phyloP scores from a whole-genome alignment of 176 grass and related monocot species.

The Aechmea fasciata region DNA sequence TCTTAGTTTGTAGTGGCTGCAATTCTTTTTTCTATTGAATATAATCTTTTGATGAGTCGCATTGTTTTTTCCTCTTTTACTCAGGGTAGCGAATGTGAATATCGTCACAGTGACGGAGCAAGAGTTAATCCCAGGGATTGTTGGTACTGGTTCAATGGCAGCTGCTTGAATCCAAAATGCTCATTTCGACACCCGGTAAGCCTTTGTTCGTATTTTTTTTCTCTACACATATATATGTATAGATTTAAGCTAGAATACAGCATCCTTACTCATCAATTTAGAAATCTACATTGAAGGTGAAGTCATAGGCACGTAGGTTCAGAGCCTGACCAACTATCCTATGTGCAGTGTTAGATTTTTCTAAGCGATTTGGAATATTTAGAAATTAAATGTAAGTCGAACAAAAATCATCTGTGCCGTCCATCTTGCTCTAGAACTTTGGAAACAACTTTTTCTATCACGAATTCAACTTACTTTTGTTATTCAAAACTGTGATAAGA shows the following conservation, averaged over 20 bases:
- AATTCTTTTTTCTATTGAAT: conserved; percentile 6
- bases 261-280: no score
- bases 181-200: conserved; percentile 82
- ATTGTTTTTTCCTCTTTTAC: conserved; percentile 5
- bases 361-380: no score
- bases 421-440: neutral
- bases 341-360: no score
- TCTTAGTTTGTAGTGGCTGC: neutral
- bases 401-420: neutral
- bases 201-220: neutral
- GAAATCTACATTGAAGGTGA: no score
- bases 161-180: conserved; percentile 87
- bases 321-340: no score
- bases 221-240: neutral
- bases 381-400: no score
- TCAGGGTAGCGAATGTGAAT: conserved; percentile 90
- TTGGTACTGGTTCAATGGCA: conserved; percentile 84
- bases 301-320: no score
- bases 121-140: conserved; percentile 90
- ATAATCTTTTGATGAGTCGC: neutral
- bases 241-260: no score
- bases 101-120: conserved; percentile 85
- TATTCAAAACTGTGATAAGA: no score
- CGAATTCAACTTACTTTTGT: no score
- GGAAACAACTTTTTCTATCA: neutral